Conservation (phyloP, 2,329 filamentous ascomycete genomes). For the Ascochyta fabae region DNA sequence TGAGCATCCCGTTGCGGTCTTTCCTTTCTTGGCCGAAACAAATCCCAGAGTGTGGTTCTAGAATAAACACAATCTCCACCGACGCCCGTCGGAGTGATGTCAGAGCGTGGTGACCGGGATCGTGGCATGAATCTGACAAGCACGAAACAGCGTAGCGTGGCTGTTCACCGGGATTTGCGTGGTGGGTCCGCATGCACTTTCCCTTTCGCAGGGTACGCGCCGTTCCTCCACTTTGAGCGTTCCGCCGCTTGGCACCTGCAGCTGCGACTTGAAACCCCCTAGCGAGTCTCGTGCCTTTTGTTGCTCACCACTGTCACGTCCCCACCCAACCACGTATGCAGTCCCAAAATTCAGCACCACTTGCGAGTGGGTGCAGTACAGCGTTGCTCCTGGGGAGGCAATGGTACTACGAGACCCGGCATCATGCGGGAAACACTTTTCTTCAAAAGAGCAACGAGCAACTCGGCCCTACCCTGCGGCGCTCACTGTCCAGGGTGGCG, state of each 20-base stretch:
- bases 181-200: slow-evolving; percentile 1
- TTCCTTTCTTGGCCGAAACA: neutral
- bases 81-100: slow-evolving; percentile 4
- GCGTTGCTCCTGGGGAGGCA: slow-evolving; percentile 7
- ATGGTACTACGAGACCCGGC: neutral
- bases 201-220: slow-evolving; percentile 2
- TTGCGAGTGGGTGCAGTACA: neutral
- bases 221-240: slow-evolving; percentile 6
- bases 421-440: slow-evolving; percentile 2
- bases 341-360: neutral
- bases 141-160: slow-evolving; percentile 4
- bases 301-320: slow-evolving; percentile 2
- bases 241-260: slow-evolving; percentile 5
- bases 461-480: slow-evolving; percentile 1
- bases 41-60: neutral
- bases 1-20: neutral
- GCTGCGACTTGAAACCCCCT: slow-evolving; percentile 10
- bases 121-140: slow-evolving; percentile 12
- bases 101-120: slow-evolving; percentile 6
- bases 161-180: neutral
- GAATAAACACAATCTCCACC: slow-evolving; percentile 11
- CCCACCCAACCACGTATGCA: slow-evolving; percentile 6
- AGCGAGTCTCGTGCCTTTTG: neutral
- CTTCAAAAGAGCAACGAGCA: neutral
- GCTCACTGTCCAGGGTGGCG: neutral